These are phyloP conservation scores for Ligustrum vulgare DNA, from an alignment of 257 asterid species.

Conservation along the genomic window DNA sequence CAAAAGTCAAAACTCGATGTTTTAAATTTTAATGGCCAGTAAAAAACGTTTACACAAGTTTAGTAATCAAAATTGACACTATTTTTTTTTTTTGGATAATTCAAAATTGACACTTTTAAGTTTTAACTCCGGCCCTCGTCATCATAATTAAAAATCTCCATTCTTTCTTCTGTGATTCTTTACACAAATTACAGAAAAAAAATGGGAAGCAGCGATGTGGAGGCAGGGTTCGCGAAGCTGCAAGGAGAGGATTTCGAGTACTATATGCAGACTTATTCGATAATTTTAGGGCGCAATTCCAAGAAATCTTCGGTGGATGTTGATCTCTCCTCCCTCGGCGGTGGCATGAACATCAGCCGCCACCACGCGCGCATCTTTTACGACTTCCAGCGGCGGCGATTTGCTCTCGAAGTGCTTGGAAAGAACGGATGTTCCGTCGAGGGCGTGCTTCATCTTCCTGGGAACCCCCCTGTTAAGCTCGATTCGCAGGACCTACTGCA, in stretches of 20 bases:
- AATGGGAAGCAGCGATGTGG: constrained; percentile 84
- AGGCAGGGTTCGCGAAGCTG: constrained; percentile 96
- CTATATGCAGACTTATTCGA: constrained; percentile 98
- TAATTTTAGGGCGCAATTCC: constrained; percentile 89
- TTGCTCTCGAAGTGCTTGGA: constrained; percentile 92
- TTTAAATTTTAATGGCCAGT: no score
- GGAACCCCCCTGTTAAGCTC: constrained; percentile 76
- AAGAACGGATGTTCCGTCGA: constrained; percentile 95
- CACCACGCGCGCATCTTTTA: constrained; percentile 98
- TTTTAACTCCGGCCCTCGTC: no score
- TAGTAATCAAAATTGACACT: no score
- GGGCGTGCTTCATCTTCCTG: constrained; percentile 91
- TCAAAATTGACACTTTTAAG: no score
- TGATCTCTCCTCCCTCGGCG: constrained; percentile 94
- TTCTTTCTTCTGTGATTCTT: neutral
- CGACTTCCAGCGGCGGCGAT: constrained; percentile 97
- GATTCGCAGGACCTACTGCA: constrained; percentile 96
- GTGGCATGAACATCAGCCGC: constrained; percentile 98
- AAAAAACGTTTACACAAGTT: no score
- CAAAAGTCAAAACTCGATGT: no score
- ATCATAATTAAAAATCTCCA: no score
- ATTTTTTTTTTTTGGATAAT: no score
- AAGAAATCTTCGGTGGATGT: constrained; percentile 95
- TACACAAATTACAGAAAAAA: neutral
- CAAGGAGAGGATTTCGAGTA: constrained; percentile 98